Conservation (phyloP, 2,329 filamentous ascomycete genomes). For the Sarocladium strictum region DNA sequence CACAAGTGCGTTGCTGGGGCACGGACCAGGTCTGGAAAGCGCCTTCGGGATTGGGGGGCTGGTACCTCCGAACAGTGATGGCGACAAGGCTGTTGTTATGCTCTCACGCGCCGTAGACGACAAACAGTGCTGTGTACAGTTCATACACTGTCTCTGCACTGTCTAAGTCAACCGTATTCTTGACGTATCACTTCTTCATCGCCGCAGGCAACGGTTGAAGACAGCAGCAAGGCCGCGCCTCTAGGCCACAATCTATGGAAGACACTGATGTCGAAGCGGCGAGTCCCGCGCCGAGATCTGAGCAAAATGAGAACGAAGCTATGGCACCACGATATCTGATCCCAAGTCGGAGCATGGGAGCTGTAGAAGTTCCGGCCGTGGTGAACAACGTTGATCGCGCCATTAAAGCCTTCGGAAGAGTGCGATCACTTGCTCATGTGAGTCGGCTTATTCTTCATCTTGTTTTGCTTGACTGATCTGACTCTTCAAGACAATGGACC, state of each 20-base stretch:
- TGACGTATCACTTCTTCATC: neutral
- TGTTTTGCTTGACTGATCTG: neutral
- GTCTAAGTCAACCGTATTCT: neutral
- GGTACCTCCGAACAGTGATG: no score
- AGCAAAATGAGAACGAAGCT: neutral
- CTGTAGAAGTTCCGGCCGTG: conserved; percentile 37
- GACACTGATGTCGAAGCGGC: neutral
- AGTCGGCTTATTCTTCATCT: conserved; percentile 12
- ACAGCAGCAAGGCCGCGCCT: no score
- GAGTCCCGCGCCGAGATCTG: neutral
- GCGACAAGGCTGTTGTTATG: neutral
- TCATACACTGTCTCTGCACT: neutral
- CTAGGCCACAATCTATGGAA: neutral
- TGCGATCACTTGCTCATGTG: conserved; percentile 32
- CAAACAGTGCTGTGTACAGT: neutral
- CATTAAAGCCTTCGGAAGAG: conserved; percentile 35
- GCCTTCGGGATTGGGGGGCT: neutral
- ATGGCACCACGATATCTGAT: conserved; percentile 29
- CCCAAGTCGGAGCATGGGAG: conserved; percentile 27
- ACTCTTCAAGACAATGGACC: conserved; percentile 37
- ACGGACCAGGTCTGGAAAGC: conserved; percentile 59
- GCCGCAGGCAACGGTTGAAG: no score
- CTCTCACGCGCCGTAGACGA: neutral
- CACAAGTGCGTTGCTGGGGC: conserved; percentile 57
- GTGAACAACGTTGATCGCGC: conserved; percentile 38